A percentile compares a stretch with the other conserved stretches of the same genome.
phyloP scores from a whole-genome alignment of 2,329 filamentous ascomycete species.

The Aspergillus unguis region DNA sequence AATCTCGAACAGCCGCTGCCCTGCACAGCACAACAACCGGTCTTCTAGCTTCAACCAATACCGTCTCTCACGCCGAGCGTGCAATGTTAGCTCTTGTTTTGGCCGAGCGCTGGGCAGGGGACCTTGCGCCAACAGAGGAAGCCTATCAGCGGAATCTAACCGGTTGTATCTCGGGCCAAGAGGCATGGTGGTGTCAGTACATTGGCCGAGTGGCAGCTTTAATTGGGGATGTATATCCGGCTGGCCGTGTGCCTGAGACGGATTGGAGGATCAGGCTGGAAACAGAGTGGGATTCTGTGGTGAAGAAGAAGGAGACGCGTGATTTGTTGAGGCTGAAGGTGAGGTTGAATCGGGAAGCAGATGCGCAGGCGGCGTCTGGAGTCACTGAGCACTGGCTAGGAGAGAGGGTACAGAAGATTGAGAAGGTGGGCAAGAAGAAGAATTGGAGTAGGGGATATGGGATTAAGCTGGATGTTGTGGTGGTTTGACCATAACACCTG shows the following conservation, averaged over 20 bases:
- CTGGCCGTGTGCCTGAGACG: slow-evolving; percentile 43
- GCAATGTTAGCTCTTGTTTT: slow-evolving; percentile 68
- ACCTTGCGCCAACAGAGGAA: slow-evolving; percentile 57
- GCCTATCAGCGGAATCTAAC: slow-evolving; percentile 54
- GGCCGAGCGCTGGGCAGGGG: slow-evolving; percentile 70
- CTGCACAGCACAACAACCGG: slow-evolving; percentile 71
- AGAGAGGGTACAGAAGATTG: slow-evolving; percentile 40
- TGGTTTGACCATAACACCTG: slow-evolving; percentile 4
- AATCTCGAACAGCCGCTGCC: slow-evolving; percentile 61
- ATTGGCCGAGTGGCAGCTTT: slow-evolving; percentile 59
- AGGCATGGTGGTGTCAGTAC: slow-evolving; percentile 65
- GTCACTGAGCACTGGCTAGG: slow-evolving; percentile 33
- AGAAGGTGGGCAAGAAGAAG: slow-evolving; percentile 61
- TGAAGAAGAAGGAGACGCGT: slow-evolving; percentile 39
- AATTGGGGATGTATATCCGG: slow-evolving; percentile 59
- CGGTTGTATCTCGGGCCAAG: slow-evolving; percentile 51
- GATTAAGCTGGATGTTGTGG: slow-evolving; percentile 37
- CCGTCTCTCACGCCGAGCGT: slow-evolving; percentile 68
- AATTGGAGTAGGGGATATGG: slow-evolving; percentile 50
- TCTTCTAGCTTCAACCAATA: slow-evolving; percentile 65
- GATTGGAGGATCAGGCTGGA: slow-evolving; percentile 40
- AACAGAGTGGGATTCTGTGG: slow-evolving; percentile 42
- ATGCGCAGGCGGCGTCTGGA: slow-evolving; percentile 34
- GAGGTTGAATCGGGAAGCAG: slow-evolving; percentile 38
- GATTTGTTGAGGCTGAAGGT: slow-evolving; percentile 47